Evolutionary conservation across 805 yeast genomes (phyloP).

Genomic region (Ogataea wickerhamii): DNA sequence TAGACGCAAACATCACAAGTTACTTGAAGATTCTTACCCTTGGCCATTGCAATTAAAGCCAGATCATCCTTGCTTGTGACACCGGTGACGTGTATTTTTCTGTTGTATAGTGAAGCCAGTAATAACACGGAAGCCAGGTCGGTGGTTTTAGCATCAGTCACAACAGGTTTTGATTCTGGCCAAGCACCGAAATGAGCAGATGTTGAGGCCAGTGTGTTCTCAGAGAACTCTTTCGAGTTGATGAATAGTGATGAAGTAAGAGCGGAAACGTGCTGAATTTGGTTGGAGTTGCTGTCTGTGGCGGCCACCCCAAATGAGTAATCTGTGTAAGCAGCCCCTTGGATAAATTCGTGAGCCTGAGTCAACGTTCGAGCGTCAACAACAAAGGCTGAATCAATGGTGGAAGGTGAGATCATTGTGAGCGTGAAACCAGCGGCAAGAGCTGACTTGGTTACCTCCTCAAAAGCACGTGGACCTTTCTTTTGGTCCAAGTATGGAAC

Average conservation of each 20-base stretch:
- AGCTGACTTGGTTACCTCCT: slow-evolving; percentile 63
- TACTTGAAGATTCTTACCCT: slow-evolving; percentile 74
- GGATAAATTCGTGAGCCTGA: slow-evolving; percentile 54
- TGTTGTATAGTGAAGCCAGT: slow-evolving; percentile 80
- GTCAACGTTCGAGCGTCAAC: slow-evolving; percentile 62
- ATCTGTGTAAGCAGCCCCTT: slow-evolving; percentile 70
- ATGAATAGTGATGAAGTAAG: slow-evolving; percentile 76
- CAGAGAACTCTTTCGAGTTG: slow-evolving; percentile 70
- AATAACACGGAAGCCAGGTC: slow-evolving; percentile 89
- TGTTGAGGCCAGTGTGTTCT: slow-evolving; percentile 70
- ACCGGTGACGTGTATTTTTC: slow-evolving; percentile 85
- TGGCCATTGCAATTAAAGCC: slow-evolving; percentile 78
- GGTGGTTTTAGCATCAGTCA: slow-evolving; percentile 89
- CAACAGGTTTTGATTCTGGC: slow-evolving; percentile 80
- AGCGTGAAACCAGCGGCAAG: slow-evolving; percentile 87
- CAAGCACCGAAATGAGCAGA: slow-evolving; percentile 77
- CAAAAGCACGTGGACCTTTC: slow-evolving; percentile 53
- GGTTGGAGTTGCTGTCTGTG: slow-evolving; percentile 61
- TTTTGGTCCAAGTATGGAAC: slow-evolving; percentile 60
- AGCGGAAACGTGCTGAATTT: slow-evolving; percentile 56
- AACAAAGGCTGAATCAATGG: slow-evolving; percentile 58
- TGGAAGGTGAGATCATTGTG: slow-evolving; percentile 73
- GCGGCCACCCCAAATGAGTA: slow-evolving; percentile 83
- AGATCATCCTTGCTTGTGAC: slow-evolving; percentile 79
- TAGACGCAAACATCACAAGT: slow-evolving; percentile 87